These are phyloP conservation scores for Pythium periplocum DNA, from an alignment of 352 stramenopile species.

Conservation along the genomic window DNA sequence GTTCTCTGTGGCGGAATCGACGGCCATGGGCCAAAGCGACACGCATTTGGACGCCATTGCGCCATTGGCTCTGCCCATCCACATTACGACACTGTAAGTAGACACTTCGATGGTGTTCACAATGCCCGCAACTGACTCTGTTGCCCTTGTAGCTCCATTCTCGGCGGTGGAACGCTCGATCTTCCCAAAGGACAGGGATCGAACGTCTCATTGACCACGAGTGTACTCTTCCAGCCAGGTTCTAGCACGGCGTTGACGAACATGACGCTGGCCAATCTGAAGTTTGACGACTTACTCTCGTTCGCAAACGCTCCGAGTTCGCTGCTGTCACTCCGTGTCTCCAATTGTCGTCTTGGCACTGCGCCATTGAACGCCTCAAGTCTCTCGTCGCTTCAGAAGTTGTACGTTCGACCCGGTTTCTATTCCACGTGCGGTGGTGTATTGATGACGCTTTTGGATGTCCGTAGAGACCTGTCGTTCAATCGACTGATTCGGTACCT, in stretches of 20 bases:
- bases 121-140: too few species aligned
- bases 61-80: not conserved
- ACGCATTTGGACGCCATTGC: constrained; percentile 1
- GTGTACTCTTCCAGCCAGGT: not conserved
- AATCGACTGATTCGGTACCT: constrained; percentile 2
- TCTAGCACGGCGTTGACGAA: constrained; percentile 2
- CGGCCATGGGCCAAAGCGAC: constrained; percentile 3
- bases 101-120: too few species aligned
- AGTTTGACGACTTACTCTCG: not conserved
- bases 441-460: not conserved
- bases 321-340: constrained; percentile 5
- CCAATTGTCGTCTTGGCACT: constrained; percentile 3
- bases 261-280: constrained; percentile 10
- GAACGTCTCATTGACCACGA: not conserved
- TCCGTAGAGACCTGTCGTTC: constrained; percentile 5
- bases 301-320: not conserved
- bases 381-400: not conserved
- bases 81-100: too few species aligned
- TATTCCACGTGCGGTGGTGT: too few species aligned
- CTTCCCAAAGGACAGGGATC: too few species aligned
- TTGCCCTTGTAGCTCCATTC: too few species aligned
- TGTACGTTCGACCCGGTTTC: not conserved
- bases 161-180: too few species aligned
- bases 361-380: not conserved
- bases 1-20: constrained; percentile 2